Evolutionary conservation across 768 basidiomycete species (phyloP).

Genomic region (Kwoniella botswanensis): DNA sequence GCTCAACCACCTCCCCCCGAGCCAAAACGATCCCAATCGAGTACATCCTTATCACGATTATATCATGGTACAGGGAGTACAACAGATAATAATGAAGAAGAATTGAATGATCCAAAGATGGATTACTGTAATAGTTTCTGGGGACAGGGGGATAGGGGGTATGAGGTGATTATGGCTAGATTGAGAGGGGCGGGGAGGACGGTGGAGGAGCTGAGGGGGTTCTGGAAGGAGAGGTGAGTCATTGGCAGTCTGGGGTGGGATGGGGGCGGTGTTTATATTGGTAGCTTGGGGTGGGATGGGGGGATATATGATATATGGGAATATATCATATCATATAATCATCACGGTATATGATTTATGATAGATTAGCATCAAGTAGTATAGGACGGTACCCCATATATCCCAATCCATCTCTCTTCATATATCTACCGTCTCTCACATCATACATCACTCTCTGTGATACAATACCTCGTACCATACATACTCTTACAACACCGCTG

Average conservation of each 20-base stretch:
- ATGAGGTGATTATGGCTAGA: conserved; percentile 85
- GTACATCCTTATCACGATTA: conserved; percentile 52
- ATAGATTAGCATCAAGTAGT: background rate
- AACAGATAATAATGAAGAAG: conserved; percentile 64
- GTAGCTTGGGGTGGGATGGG: conserved; percentile 16
- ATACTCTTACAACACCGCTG: background rate
- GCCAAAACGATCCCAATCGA: conserved; percentile 50
- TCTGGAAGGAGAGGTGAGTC: conserved; percentile 91
- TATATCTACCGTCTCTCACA: background rate
- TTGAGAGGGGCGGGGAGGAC: conserved; percentile 82
- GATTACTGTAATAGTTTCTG: conserved; percentile 99
- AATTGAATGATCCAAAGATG: conserved; percentile 67
- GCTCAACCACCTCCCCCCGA: conserved; percentile 31
- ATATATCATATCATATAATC: background rate
- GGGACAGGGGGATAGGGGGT: conserved; percentile 83
- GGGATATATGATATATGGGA: background rate
- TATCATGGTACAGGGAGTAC: conserved; percentile 64
- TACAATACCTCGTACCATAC: background rate
- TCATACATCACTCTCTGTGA: background rate
- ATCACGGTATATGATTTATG: background rate
- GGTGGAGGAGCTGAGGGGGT: conserved; percentile 81
- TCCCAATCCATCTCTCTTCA: background rate
- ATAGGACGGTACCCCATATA: background rate
- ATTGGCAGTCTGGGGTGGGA: background rate
- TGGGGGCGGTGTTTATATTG: background rate